A percentile compares a stretch with the other conserved stretches of the same genome.
phyloP scores from a whole-genome alignment of 228 moss, liverwort and hornwort genomes.

The Sphagnum magellanicum region DNA sequence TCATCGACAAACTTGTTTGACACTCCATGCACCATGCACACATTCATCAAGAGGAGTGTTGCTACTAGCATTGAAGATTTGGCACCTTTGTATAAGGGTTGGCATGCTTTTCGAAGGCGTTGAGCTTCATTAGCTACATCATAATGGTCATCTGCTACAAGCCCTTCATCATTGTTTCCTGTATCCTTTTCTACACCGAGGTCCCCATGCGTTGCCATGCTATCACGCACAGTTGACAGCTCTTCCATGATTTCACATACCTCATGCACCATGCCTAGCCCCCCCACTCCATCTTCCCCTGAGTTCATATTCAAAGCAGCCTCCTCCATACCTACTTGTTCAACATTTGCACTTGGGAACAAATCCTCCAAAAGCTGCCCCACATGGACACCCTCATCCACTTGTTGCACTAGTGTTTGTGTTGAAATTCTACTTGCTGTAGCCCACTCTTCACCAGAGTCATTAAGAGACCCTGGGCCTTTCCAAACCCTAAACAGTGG shows the following conservation, averaged over 20 bases:
- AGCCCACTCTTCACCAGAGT: background rate
- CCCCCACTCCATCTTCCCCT: background rate
- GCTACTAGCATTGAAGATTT: background rate
- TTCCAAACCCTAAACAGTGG: background rate
- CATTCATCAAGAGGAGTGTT: background rate
- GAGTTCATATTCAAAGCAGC: background rate
- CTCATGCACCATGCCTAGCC: background rate
- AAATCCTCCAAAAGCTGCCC: too few relatives aligned
- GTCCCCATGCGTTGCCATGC: too few relatives aligned
- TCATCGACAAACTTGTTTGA: too few relatives aligned
- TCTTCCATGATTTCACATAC: background rate
- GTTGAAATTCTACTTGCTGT: too few relatives aligned
- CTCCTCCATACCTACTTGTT: background rate
- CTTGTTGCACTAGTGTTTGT: too few relatives aligned
- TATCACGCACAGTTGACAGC: too few relatives aligned
- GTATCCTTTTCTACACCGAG: too few relatives aligned
- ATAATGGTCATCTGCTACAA: too few relatives aligned
- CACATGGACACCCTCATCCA: background rate
- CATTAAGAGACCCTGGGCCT: background rate
- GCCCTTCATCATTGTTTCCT: too few relatives aligned
- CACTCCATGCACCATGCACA: too few relatives aligned
- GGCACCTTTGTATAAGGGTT: background rate
- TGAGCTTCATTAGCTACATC: background rate
- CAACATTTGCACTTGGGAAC: too few relatives aligned
- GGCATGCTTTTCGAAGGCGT: background rate